Conservation (phyloP, 257 asterid species). For the Petrea volubilis region DNA sequence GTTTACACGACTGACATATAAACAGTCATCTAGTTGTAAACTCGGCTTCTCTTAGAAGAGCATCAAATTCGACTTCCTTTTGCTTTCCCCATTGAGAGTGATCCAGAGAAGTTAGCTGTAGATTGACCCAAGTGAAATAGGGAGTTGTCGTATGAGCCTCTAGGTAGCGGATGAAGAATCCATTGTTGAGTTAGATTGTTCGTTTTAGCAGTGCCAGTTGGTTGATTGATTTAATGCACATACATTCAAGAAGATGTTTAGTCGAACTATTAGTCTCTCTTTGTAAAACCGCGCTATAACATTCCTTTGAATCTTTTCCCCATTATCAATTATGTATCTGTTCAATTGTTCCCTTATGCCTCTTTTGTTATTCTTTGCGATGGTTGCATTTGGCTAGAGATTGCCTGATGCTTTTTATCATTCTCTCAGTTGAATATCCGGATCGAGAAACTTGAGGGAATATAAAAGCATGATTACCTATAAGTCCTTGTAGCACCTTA, state of each 20-base stretch:
- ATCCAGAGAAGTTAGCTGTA: not conserved
- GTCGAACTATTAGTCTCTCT: no score
- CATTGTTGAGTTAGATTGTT: not conserved
- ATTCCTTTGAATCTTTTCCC: not conserved
- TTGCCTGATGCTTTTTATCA: no score
- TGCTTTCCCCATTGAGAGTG: not conserved
- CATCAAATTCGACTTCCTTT: not conserved
- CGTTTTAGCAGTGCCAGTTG: not conserved
- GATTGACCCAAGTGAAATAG: constrained; percentile 1
- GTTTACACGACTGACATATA: constrained; percentile 14
- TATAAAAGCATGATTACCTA: not conserved
- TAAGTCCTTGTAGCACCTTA: no score
- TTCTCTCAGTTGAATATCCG: no score
- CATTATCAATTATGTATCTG: not conserved
- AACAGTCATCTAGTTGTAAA: constrained; percentile 25
- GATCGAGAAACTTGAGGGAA: no score
- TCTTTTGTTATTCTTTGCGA: not conserved
- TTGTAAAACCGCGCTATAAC: not conserved
- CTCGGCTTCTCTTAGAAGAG: constrained; percentile 4
- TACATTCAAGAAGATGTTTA: not conserved
- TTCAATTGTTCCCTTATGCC: not conserved
- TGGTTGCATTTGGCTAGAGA: not conserved
- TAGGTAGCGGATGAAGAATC: not conserved
- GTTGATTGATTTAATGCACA: not conserved
- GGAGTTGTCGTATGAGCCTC: not conserved